These are phyloP conservation scores for Termitomyces sp. DNA, from an alignment of 768 basidiomycete species.

Conservation along the genomic window DNA sequence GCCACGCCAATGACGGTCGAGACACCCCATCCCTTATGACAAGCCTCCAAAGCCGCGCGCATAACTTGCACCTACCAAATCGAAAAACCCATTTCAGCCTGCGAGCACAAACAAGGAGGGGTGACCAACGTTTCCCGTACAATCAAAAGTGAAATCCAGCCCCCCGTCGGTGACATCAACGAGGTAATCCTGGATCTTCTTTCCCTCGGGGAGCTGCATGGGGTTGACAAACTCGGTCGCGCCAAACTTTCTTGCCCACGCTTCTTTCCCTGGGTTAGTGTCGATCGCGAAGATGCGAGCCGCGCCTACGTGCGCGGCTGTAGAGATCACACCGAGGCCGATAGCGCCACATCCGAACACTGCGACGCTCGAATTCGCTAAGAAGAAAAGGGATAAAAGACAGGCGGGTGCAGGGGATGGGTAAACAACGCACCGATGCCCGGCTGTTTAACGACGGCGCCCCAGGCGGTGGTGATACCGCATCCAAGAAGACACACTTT, in stretches of 20 bases:
- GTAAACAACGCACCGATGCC: conserved; percentile 59
- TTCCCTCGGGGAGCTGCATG: conserved; percentile 61
- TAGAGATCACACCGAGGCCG: conserved; percentile 88
- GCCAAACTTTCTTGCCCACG: conserved; percentile 89
- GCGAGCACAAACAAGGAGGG: neutral
- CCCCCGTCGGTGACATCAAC: conserved; percentile 95
- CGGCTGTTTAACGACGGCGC: conserved; percentile 87
- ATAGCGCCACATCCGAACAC: conserved; percentile 97
- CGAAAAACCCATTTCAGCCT: neutral
- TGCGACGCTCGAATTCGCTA: conserved; percentile 83
- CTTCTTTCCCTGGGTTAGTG: conserved; percentile 78
- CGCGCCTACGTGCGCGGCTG: conserved; percentile 71
- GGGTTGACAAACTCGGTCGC: conserved; percentile 96
- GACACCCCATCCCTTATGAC: conserved; percentile 99
- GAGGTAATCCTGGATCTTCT: conserved; percentile 83
- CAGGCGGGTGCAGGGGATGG: too few species aligned
- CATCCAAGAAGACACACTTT: conserved; percentile 97
- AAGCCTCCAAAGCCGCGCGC: conserved; percentile 95
- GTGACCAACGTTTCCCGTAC: conserved; percentile 72
- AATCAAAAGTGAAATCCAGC: conserved; percentile 95
- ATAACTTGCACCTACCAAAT: conserved; percentile 87
- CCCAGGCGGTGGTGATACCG: conserved; percentile 98
- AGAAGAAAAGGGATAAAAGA: neutral
- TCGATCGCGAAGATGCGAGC: conserved; percentile 91
- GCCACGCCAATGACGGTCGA: conserved; percentile 96